A percentile compares a stretch with the other conserved stretches of the same genome.
Conservation (phyloP, 805 yeast species). For the Candida adriatica region DNA sequence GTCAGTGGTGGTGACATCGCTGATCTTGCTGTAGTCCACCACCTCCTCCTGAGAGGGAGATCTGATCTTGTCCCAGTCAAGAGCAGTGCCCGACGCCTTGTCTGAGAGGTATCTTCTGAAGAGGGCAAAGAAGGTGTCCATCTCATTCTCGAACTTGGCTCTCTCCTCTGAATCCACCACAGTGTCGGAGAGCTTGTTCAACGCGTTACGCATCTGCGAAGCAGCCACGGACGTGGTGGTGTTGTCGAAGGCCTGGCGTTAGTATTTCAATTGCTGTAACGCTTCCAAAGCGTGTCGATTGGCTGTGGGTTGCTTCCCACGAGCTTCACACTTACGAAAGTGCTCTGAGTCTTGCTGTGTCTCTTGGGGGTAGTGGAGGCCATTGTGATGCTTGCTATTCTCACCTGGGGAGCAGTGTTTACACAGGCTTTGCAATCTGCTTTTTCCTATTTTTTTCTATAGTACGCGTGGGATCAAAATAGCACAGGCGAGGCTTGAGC, state of each 20-base stretch:
- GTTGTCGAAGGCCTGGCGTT: conserved; percentile 74
- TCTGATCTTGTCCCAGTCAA: conserved; percentile 94
- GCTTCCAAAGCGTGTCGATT: background rate
- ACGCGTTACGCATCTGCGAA: conserved; percentile 93
- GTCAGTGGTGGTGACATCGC: conserved; percentile 26
- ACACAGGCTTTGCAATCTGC: too few relatives aligned
- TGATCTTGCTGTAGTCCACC: conserved; percentile 60
- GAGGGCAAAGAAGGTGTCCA: conserved; percentile 90
- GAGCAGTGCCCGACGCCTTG: conserved; percentile 75
- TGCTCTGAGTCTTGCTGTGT: conserved; percentile 33
- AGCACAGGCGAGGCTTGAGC: too few relatives aligned
- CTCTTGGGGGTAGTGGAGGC: too few relatives aligned
- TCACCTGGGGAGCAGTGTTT: too few relatives aligned
- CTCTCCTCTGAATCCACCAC: conserved; percentile 45
- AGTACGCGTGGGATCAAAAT: too few relatives aligned
- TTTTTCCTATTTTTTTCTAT: too few relatives aligned
- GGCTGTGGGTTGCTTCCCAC: too few relatives aligned
- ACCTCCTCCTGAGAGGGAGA: conserved; percentile 90
- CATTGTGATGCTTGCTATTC: too few relatives aligned
- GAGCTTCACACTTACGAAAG: conserved; percentile 18
- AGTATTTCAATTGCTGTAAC: background rate
- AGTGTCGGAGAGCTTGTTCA: conserved; percentile 85
- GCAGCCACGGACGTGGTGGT: conserved; percentile 94
- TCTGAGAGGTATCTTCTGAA: conserved; percentile 89
- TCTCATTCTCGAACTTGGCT: conserved; percentile 71